Conservation (phyloP, 164 flowering plant species). For the Vitis amurensis region DNA sequence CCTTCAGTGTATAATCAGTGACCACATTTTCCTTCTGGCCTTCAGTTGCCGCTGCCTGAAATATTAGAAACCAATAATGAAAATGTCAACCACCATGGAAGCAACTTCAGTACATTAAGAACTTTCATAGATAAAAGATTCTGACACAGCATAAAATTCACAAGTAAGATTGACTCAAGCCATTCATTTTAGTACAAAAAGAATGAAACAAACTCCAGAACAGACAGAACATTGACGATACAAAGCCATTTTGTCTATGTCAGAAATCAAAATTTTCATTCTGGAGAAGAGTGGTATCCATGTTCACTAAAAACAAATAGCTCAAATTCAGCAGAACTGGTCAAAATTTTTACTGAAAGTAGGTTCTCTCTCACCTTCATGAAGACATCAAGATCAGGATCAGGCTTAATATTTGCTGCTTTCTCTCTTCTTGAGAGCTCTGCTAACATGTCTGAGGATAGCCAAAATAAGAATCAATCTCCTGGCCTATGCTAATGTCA, state of each 20-base stretch:
- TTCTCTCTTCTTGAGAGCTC: constrained; percentile 53
- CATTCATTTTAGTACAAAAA: background rate
- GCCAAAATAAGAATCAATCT: no score
- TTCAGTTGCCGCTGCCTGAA: constrained; percentile 35
- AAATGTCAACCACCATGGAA: background rate
- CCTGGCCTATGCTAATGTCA: no score
- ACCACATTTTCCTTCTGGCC: constrained; percentile 35
- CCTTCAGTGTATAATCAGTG: constrained; percentile 39
- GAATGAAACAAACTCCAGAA: background rate
- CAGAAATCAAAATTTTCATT: no score
- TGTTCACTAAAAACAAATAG: background rate
- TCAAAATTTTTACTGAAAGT: background rate
- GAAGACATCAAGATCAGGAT: constrained; percentile 49
- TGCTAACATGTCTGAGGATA: constrained; percentile 42
- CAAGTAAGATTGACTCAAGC: no score
- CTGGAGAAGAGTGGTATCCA: no score
- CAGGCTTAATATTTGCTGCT: constrained; percentile 52
- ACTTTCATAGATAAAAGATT: background rate
- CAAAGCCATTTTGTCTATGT: no score
- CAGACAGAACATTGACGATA: no score
- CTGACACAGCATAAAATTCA: no score
- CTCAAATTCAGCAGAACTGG: background rate
- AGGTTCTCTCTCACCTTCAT: constrained; percentile 39
- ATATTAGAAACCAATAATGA: background rate
- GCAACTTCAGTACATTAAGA: background rate